Evolutionary conservation across 2,329 filamentous ascomycete species (phyloP), one percentile per base, ranked within the genome.

Genomic region (Zasmidium angulare): DNA sequence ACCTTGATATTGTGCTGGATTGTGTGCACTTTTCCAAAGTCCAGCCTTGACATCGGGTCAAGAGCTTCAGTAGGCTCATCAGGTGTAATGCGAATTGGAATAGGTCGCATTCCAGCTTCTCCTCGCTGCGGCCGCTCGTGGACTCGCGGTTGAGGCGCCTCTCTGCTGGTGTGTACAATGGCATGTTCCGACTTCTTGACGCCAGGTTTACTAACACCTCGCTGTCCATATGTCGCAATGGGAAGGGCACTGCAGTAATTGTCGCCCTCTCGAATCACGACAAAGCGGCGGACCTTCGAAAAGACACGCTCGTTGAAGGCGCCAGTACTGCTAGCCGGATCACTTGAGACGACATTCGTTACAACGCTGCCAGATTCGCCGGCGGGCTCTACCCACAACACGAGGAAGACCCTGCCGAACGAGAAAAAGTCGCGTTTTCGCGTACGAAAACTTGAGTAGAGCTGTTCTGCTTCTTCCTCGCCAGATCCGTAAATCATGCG

Each of bases 1-100:
- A 68, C 67, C 36, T 67, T 68, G 20, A 69, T 36, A 21, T 68
- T 68, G 47, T 68, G 65, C 22, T 71, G 49, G 14, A 72, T 62
- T 0, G 62, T 69, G 23, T 67, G 55, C 3, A 64, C 47, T 24
- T 58, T 60, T 10, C 46, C 58, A n/a, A 56, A 53, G 36, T 60
- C 50, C 4, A 63, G 43, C 6, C 58, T 40, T 2, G 51, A 53
- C 17, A 52, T 31, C 12, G 55, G 21, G 50, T 59, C 58, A 10
- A 63, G 61, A 19, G 36, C 51, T 6, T 58, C 55, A 1, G 12
- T 24, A 1, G 12, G 22, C 9, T 58, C 43, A 24, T 63, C 63
- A 2, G 59, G 46, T 20, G 55, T 51, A 1, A 70, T 59, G 0
- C 59, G 59, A 19, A 72, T 69, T 3, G 66, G 4, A 11, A 23